These are phyloP conservation scores for Orbilia blumenaviensis DNA, from an alignment of 2,329 filamentous ascomycete genomes.

Conservation along the genomic window DNA sequence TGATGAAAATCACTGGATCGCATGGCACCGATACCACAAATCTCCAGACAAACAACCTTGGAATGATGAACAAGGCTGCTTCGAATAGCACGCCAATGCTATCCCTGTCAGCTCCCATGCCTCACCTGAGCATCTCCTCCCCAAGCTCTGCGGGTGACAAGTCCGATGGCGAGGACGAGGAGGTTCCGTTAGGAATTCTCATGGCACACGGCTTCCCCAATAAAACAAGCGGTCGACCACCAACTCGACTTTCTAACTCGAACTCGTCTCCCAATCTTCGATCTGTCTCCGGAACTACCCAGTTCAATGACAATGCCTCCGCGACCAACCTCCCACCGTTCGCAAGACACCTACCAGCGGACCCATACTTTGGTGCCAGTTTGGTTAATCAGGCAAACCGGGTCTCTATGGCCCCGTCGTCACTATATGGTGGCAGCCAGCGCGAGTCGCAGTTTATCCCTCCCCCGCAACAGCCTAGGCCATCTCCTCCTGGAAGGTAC, in stretches of 20 bases:
- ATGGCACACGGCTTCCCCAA: conserved; percentile 88
- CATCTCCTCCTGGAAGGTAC: conserved; percentile 62
- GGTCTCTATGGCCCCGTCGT: conserved; percentile 73
- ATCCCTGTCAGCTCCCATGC: conserved; percentile 59
- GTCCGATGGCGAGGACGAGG: conserved; percentile 78
- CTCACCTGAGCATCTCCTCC: conserved; percentile 56
- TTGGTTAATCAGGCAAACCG: conserved; percentile 76
- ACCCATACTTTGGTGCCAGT: conserved; percentile 80
- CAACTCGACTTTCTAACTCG: conserved; percentile 71
- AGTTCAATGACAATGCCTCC: conserved; percentile 59
- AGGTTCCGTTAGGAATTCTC: conserved; percentile 84
- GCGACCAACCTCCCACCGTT: conserved; percentile 75
- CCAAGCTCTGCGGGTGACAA: conserved; percentile 56
- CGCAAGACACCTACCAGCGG: conserved; percentile 80
- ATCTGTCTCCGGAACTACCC: conserved; percentile 68
- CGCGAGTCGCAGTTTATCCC: conserved; percentile 60
- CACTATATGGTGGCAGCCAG: conserved; percentile 60
- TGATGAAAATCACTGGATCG: conserved; percentile 92
- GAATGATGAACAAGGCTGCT: conserved; percentile 59
- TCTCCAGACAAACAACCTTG: conserved; percentile 22
- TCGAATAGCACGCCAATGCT: conserved; percentile 61
- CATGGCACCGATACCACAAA: conserved; percentile 56
- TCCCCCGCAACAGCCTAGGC: conserved; percentile 55
- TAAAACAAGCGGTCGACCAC: conserved; percentile 72
- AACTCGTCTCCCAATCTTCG: conserved; percentile 78